A percentile compares a stretch with the other conserved stretches of the same genome.
Evolutionary conservation across 768 basidiomycete genomes (phyloP).

Genomic region (Boletus sp.): DNA sequence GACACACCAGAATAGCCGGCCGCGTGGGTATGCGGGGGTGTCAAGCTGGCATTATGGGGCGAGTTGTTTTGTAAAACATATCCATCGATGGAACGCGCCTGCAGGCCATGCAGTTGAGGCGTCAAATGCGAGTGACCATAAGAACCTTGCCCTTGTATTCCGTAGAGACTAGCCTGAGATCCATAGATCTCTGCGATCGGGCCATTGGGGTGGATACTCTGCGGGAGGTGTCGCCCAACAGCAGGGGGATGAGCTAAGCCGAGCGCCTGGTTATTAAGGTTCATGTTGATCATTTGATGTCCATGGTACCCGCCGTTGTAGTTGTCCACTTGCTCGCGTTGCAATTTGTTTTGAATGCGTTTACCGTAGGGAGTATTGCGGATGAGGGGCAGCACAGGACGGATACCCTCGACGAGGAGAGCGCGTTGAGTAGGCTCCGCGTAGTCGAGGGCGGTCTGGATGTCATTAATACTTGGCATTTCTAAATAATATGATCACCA

Average conservation of each 20-base stretch:
- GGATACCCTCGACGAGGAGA: slow-evolving; percentile 93
- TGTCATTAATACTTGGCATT: slow-evolving; percentile 15
- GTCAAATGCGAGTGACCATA: slow-evolving; percentile 57
- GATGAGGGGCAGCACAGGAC: slow-evolving; percentile 96
- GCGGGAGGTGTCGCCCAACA: slow-evolving; percentile 55
- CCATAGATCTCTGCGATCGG: slow-evolving; percentile 65
- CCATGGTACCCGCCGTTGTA: slow-evolving; percentile 55
- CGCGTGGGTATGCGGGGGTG: slow-evolving; percentile 53
- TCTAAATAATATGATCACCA: slow-evolving; percentile 16
- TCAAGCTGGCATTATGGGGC: slow-evolving; percentile 59
- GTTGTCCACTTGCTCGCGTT: slow-evolving; percentile 84
- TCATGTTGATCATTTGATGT: slow-evolving; percentile 59
- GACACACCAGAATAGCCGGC: slow-evolving; percentile 58
- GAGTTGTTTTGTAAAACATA: slow-evolving; percentile 77
- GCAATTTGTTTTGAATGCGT: slow-evolving; percentile 97
- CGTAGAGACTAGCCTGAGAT: slow-evolving; percentile 58
- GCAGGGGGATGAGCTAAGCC: slow-evolving; percentile 38
- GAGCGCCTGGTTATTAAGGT: slow-evolving; percentile 54
- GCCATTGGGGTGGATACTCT: slow-evolving; percentile 48
- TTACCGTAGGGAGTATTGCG: slow-evolving; percentile 99
- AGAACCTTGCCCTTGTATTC: slow-evolving; percentile 52
- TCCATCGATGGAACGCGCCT: slow-evolving; percentile 72
- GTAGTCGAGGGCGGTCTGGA: slow-evolving; percentile 93
- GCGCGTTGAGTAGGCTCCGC: slow-evolving; percentile 92
- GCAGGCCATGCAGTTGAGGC: slow-evolving; percentile 55